These are phyloP conservation scores for Wickerhamiella cacticola DNA, from an alignment of 805 yeast genomes.

Conservation along the genomic window DNA sequence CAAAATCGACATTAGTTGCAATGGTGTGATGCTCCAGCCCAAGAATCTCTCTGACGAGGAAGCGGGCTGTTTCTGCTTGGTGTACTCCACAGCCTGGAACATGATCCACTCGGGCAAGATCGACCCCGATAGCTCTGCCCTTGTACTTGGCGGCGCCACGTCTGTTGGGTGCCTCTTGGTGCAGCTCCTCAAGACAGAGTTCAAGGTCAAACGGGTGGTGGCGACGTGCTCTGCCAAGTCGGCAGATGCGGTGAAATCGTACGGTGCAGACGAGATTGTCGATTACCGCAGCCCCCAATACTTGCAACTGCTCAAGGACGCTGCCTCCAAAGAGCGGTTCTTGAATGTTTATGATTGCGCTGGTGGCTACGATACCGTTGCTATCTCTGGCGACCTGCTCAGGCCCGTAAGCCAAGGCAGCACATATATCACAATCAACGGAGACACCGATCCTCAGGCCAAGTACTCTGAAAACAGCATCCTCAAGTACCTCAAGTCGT, in stretches of 20 bases:
- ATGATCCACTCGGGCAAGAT: slow-evolving; percentile 31
- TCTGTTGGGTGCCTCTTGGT: slow-evolving; percentile 48
- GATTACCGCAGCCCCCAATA: slow-evolving; percentile 20
- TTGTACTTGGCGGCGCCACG: slow-evolving; percentile 66
- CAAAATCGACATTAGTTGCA: slow-evolving; percentile 23
- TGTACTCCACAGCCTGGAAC: slow-evolving; percentile 49
- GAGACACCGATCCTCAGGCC: slow-evolving; percentile 33
- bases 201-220: slow-evolving; percentile 40
- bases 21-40: slow-evolving; percentile 40
- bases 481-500: background rate
- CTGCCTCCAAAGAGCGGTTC: slow-evolving; percentile 27
- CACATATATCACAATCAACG: slow-evolving; percentile 43
- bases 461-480: background rate
- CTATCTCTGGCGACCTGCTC: slow-evolving; percentile 34
- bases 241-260: slow-evolving; percentile 31
- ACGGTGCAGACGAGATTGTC: slow-evolving; percentile 45
- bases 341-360: slow-evolving; percentile 55
- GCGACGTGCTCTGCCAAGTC: slow-evolving; percentile 46
- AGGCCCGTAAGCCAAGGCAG: slow-evolving; percentile 33
- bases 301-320: background rate
- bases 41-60: slow-evolving; percentile 36
- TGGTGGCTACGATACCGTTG: slow-evolving; percentile 44
- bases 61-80: slow-evolving; percentile 58
- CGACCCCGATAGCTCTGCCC: slow-evolving; percentile 36
- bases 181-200: slow-evolving; percentile 43